Evolutionary conservation across 768 basidiomycete genomes (phyloP), one percentile per base, ranked within the genome.

Genomic region (Panus rudis): DNA sequence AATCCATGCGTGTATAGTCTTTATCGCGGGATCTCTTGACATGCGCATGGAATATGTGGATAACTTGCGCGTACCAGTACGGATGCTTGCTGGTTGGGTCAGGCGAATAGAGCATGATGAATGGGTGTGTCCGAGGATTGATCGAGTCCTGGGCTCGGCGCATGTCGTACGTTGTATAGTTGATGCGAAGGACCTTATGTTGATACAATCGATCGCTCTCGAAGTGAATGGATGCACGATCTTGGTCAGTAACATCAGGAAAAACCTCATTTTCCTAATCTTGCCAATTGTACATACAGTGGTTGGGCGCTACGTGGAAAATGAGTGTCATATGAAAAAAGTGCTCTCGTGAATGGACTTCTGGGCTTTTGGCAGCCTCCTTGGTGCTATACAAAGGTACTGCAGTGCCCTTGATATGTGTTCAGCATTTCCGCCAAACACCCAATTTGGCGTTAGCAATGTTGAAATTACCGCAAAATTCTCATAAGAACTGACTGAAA

Each of bases 51-150:
- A 55, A 60, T 1, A 65, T 55, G 2, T 49, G 47, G 6, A 60
- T 31, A 2, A 63, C 47, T 0, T 54, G 51, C 0, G 61, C 61
- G 46, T 63, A 64, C 56, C 55, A 58, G 45, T 47, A 65, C 1
- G 60, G 56, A 34, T 63, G 58, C 16, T 30, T 10, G 16, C 28
- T 30, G 16, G 10, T n/a, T 2, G 43, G 27, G 2, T 28, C 33
- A 12, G 21, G 24, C 6, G 33, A 14, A 7, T 8, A 20, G 12
- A 53, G 39, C 48, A 57, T 51, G 25, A 55, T 35, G 39, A 49
- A 48, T 13, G 27, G n/a, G 12, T 45, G 24, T 6, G 43, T 51
- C 3, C 33, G 22, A 0, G 44, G 28, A 33, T 52, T 48, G 5
- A 53, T 30, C 7, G 35, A 21, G 26, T 55, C 57, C 45, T 47